phyloP scores from a whole-genome alignment of 2,329 filamentous ascomycete genomes.

The Cladophialophora bantiana region DNA sequence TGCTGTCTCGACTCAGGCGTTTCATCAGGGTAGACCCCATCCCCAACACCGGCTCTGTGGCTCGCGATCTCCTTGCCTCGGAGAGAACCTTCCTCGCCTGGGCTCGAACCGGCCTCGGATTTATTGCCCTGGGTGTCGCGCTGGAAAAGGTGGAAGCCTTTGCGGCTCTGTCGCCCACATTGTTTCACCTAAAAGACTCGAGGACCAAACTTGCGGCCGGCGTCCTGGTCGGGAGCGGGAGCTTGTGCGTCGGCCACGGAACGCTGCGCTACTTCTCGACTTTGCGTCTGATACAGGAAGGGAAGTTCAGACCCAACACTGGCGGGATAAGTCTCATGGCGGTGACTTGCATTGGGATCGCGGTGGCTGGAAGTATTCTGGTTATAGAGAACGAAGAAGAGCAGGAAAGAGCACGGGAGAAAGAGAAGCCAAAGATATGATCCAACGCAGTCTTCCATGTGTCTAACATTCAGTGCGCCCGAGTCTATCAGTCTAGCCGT shows the following conservation, averaged over 20 bases:
- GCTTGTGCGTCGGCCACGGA: slow-evolving; percentile 57
- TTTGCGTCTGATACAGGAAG: slow-evolving; percentile 52
- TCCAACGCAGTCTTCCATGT: not conserved
- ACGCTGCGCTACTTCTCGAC: slow-evolving; percentile 57
- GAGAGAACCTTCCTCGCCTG: slow-evolving; percentile 63
- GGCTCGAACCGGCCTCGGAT: slow-evolving; percentile 60
- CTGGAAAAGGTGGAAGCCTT: slow-evolving; percentile 50
- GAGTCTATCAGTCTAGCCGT: not conserved
- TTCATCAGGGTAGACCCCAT: slow-evolving; percentile 25
- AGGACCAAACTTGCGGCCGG: slow-evolving; percentile 49
- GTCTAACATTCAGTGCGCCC: not conserved
- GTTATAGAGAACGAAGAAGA: slow-evolving; percentile 30
- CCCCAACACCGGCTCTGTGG: slow-evolving; percentile 58
- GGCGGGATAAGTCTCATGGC: slow-evolving; percentile 32
- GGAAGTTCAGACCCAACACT: slow-evolving; percentile 47
- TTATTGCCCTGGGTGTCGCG: slow-evolving; percentile 61
- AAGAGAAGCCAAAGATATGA: slow-evolving; percentile 13
- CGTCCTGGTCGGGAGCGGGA: slow-evolving; percentile 55
- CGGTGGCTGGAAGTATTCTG: slow-evolving; percentile 24
- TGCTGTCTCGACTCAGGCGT: slow-evolving; percentile 23
- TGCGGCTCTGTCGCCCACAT: slow-evolving; percentile 29
- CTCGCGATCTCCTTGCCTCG: slow-evolving; percentile 61
- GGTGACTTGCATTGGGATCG: slow-evolving; percentile 31
- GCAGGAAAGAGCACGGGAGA: not conserved
- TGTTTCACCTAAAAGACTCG: slow-evolving; percentile 28